Evolutionary conservation across 495 filamentous ascomycete genomes (phyloP).

Genomic region (Lophiotrema nucula): DNA sequence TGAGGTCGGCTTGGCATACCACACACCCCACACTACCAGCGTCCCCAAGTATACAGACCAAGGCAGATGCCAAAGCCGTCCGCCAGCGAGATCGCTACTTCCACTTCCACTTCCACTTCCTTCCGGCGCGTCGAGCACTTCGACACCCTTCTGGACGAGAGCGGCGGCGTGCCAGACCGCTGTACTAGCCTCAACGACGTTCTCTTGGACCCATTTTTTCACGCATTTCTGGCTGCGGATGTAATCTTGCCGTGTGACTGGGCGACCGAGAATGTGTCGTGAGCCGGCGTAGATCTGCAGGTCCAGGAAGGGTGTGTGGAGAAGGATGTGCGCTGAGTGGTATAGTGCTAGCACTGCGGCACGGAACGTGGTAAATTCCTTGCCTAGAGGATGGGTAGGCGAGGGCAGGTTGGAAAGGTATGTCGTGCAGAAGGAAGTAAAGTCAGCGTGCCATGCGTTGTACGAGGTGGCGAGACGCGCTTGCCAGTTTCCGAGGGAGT

Average conservation of each 20-base stretch:
- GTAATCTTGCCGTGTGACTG: slow-evolving; percentile 48
- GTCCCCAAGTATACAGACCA: slow-evolving; percentile 59
- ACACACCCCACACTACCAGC: slow-evolving; percentile 53
- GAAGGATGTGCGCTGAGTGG: slow-evolving; percentile 51
- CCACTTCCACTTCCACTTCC: not conserved
- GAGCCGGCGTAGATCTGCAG: slow-evolving; percentile 58
- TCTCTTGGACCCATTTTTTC: slow-evolving; percentile 43
- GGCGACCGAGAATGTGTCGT: slow-evolving; percentile 50
- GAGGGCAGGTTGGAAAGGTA: slow-evolving; percentile 20
- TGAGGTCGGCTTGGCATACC: slow-evolving; percentile 35
- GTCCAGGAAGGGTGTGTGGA: slow-evolving; percentile 55
- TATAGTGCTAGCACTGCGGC: slow-evolving; percentile 50
- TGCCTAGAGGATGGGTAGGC: slow-evolving; percentile 1
- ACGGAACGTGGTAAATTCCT: slow-evolving; percentile 45
- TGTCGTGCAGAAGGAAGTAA: slow-evolving; percentile 47
- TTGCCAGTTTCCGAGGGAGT: slow-evolving; percentile 50
- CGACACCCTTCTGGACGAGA: slow-evolving; percentile 49
- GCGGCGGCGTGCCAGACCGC: slow-evolving; percentile 50
- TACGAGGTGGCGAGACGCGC: slow-evolving; percentile 51
- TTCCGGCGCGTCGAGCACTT: slow-evolving; percentile 42
- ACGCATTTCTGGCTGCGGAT: slow-evolving; percentile 47
- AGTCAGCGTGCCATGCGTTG: slow-evolving; percentile 55
- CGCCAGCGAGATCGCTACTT: slow-evolving; percentile 46
- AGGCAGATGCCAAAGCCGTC: slow-evolving; percentile 54
- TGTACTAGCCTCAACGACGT: slow-evolving; percentile 29